Base-by-base conservation (phyloP, 176 grass and related monocot species). In the Ensete glaucum region DNA sequence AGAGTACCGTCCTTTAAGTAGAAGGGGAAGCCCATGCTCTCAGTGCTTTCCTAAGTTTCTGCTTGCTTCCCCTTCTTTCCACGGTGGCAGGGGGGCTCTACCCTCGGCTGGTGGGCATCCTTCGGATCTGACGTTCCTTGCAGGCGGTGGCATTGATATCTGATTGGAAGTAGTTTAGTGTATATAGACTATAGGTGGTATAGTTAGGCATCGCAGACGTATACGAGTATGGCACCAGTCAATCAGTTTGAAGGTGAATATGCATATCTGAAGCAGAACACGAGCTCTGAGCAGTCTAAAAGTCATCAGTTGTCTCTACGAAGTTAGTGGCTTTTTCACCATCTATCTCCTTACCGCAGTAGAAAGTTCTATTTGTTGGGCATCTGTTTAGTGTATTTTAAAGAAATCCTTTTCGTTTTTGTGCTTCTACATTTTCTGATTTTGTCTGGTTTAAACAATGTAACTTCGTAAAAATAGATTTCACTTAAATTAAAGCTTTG, bases 71-170 rank as follows among this genome's bases (percentile, higher is more conserved):
- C 90, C 90, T 81, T 85, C 90, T 81, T 93, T 93, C 76, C 90
- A 93, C 85, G 87, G 90, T 62, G 90, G 87, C 11, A 85, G 87
- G 11, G 90, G 90, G 85, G 90, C 90, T 85, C 90, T 93, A 83
- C 90, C 90, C 25, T 93, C 90, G 76, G 90, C 90, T 69, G 90
- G 90, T 75, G 90, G 90, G 82, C 90, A 93, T 90, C 90, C 90
- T 83, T 89, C 90, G 4, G 90, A 93, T 83, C 76, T 93, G 50
- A 93, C 90, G 51, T 85, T 87, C 77, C 85, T 93, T 70, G 90
- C 90, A 9, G 90, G 90, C 1, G 90, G 90, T 60, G 90, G 90
- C 80, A 67, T 71, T 77, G 67, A 81, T 81, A 54, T 69, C 74
- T 93, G 78, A 85, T 57, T 68, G 52, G 50, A 15, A 60, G 73